Base-by-base conservation (phyloP, 208 protist species). In the Acanthamoeba lenticulata region DNA sequence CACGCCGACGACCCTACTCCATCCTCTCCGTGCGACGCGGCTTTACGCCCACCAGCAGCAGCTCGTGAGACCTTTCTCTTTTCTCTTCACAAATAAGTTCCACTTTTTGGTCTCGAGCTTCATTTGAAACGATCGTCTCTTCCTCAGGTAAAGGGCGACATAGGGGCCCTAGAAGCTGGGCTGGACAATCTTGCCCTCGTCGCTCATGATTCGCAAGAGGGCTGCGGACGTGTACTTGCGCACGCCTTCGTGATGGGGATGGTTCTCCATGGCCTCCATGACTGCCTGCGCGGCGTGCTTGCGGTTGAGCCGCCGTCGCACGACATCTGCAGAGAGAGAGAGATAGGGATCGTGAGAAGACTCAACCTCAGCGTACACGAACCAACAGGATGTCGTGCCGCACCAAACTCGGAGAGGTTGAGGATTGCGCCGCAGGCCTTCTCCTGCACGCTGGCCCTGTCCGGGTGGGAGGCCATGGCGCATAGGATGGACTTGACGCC, bases 201-300 rank as follows among this genome's bases (percentile, higher is more conserved):
- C 77, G 77, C 77, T 86, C 77, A 86, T 86, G 77, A 86, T 86
- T 24, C 77, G 77, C 40, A 86, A 27, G 6, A 86, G 77, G 27
- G 77, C 77, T 11, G 77, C 77, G 2, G 77, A 86, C 0, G 77
- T 86, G 45, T 86, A 86, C 77, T 86, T 86, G 77, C 77, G 77
- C 40, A 86, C 77, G 27, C 45, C 77, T 21, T 86, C 77, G 77
- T 86, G 77, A 5, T 86, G 77, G 0, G 77, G 77, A 38, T 86
- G 77, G 21, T 86, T 86, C 27, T 86, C 77, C 77, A 86, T 86
- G 5, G 77, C 77, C 21, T 86, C 77, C 77, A 86, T 86, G 44
- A 86, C 38, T 0, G 45, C 40, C n/a, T 86, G 77, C n/a, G 77
- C 77, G 0, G 77, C 77, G 29, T 57, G 77, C 45, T 60, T 86